These are phyloP conservation scores for Rhodotorula mucilaginosa DNA, from an alignment of 1,284 basidiomycete genomes.

Conservation along the genomic window DNA sequence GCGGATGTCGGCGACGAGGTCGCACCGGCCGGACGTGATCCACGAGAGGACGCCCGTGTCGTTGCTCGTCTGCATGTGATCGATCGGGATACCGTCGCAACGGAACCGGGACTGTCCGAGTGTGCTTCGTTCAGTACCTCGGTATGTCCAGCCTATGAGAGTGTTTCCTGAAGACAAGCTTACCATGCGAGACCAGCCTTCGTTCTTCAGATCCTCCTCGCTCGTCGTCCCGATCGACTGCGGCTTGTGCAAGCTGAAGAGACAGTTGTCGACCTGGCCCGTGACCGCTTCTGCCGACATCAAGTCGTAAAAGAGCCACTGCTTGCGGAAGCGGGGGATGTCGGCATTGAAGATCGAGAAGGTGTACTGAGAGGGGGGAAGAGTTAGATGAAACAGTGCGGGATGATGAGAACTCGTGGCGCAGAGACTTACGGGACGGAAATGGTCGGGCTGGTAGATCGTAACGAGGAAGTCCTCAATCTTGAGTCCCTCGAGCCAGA, in stretches of 20 bases:
- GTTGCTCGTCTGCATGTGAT: conserved; percentile 85
- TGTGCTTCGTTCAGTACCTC: too few species aligned
- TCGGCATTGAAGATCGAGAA: conserved; percentile 95
- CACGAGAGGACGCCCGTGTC: conserved; percentile 86
- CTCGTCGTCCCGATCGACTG: conserved; percentile 91
- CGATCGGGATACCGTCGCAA: conserved; percentile 94
- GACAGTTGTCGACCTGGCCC: conserved; percentile 95
- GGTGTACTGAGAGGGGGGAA: conserved; percentile 58
- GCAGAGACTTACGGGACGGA: conserved; percentile 63
- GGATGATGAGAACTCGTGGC: too few species aligned
- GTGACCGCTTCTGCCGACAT: conserved; percentile 85
- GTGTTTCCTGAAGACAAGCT: not conserved
- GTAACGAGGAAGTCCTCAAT: conserved; percentile 93
- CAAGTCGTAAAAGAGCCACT: conserved; percentile 77
- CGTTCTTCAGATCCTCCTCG: conserved; percentile 74
- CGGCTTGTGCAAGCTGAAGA: conserved; percentile 94
- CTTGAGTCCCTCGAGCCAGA: conserved; percentile 83
- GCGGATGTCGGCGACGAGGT: conserved; percentile 95
- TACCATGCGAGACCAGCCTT: conserved; percentile 85
- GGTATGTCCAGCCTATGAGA: not conserved
- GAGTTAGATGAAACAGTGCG: not conserved
- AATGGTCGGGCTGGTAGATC: conserved; percentile 87
- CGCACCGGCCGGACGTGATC: conserved; percentile 94
- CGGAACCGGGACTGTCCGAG: conserved; percentile 78
- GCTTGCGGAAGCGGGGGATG: conserved; percentile 78